Evolutionary conservation across 257 asterid species (phyloP).

Genomic region (Plantago major): DNA sequence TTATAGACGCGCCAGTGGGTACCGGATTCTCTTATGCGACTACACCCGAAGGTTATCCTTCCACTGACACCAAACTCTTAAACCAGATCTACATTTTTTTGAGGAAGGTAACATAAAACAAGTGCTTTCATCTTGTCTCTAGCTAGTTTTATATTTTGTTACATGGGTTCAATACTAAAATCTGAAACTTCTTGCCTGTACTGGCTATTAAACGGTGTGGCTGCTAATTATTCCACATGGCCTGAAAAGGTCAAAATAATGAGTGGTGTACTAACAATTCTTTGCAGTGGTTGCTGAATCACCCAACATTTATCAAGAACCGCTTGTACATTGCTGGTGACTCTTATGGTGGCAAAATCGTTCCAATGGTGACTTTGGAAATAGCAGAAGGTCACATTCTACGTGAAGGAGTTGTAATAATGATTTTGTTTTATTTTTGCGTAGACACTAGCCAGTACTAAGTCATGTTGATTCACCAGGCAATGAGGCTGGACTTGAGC

Average conservation of each 20-base stretch:
- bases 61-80: conserved; percentile 9
- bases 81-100: conserved; percentile 11
- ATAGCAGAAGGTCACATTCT: conserved; percentile 38
- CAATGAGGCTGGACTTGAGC: conserved; percentile 39
- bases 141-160: too few species aligned
- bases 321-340: conserved; percentile 45
- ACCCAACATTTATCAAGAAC: conserved; percentile 34
- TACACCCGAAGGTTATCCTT: conserved; percentile 4
- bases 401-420: neutral
- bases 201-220: too few species aligned
- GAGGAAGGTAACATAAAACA: conserved; percentile 13
- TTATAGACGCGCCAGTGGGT: conserved; percentile 25
- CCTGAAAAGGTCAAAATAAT: too few species aligned
- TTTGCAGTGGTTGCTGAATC: conserved; percentile 53
- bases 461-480: conserved; percentile 23
- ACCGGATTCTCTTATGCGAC: conserved; percentile 26
- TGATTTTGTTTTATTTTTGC: neutral
- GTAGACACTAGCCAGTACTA: neutral
- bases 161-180: neutral
- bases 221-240: too few species aligned
- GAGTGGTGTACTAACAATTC: too few species aligned
- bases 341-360: conserved; percentile 51
- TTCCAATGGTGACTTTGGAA: conserved; percentile 36
- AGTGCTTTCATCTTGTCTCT: too few species aligned
- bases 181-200: too few species aligned